Conservation (phyloP, 2,329 filamentous ascomycete genomes). For the Colletotrichum australisinense region DNA sequence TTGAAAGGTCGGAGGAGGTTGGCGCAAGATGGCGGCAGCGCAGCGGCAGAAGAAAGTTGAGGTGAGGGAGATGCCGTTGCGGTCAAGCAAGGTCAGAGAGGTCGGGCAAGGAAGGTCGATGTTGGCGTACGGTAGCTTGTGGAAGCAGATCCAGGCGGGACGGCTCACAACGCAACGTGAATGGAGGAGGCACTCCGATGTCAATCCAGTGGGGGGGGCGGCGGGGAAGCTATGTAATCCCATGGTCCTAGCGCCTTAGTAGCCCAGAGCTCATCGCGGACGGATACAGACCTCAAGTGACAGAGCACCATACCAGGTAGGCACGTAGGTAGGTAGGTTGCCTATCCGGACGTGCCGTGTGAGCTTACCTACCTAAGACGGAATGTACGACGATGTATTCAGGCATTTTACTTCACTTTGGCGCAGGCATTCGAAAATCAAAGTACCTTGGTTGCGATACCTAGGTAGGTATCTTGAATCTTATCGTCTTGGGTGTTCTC, state of each 20-base stretch:
- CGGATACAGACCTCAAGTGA: too few species aligned
- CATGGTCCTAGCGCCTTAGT: conserved; percentile 14
- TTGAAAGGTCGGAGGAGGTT: not conserved
- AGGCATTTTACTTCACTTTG: too few species aligned
- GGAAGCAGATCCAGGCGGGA: not conserved
- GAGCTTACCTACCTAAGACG: too few species aligned
- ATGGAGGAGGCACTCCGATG: conserved; percentile 7
- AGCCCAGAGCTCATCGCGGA: not conserved
- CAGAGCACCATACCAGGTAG: not conserved
- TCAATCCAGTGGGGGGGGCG: conserved; percentile 28
- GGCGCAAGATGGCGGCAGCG: not conserved
- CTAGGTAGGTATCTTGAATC: not conserved
- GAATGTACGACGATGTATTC: too few species aligned
- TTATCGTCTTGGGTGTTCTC: not conserved
- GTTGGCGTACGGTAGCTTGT: not conserved
- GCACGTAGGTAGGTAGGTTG: too few species aligned
- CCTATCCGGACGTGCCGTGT: too few species aligned
- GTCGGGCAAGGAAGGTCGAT: conserved; percentile 6
- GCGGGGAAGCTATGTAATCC: conserved; percentile 34
- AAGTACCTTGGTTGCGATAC: too few species aligned
- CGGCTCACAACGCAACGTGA: not conserved
- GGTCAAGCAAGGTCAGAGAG: not conserved
- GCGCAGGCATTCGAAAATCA: too few species aligned
- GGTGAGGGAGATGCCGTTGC: not conserved
- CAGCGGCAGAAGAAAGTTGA: not conserved